Conservation (phyloP, 768 basidiomycete genomes). For the Tulasnella sp. region DNA sequence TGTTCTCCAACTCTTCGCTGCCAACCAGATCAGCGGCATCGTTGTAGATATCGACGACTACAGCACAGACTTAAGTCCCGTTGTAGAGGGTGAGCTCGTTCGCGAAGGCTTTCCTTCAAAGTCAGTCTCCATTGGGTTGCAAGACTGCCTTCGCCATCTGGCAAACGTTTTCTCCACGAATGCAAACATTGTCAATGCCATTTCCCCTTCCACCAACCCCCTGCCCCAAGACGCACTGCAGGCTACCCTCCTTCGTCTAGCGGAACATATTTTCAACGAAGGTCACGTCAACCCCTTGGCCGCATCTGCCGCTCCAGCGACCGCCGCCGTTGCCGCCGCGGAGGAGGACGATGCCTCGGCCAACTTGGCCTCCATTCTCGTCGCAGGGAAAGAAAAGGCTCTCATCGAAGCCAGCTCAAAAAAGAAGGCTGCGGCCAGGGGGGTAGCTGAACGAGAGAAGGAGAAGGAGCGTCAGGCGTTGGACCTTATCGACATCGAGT, state of each 20-base stretch:
- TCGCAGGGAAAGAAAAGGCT: slow-evolving; percentile 86
- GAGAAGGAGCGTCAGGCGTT: slow-evolving; percentile 78
- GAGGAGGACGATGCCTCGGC: slow-evolving; percentile 81
- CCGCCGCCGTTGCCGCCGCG: slow-evolving; percentile 5
- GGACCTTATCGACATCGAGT: slow-evolving; percentile 74
- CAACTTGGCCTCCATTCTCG: slow-evolving; percentile 84
- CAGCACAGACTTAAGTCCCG: slow-evolving; percentile 70
- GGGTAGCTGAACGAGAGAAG: slow-evolving; percentile 74
- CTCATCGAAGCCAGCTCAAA: slow-evolving; percentile 83
- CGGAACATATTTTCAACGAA: slow-evolving; percentile 57
- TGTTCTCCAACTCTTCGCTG: slow-evolving; percentile 77
- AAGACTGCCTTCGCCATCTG: slow-evolving; percentile 67
- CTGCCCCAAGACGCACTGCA: slow-evolving; percentile 48
- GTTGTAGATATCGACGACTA: slow-evolving; percentile 79
- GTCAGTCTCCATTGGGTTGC: slow-evolving; percentile 21
- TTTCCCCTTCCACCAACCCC: slow-evolving; percentile 54
- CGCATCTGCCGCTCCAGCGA: slow-evolving; percentile 55
- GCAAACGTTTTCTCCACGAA: slow-evolving; percentile 67
- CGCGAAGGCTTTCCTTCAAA: slow-evolving; percentile 36
- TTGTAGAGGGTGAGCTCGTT: slow-evolving; percentile 68
- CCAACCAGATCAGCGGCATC: slow-evolving; percentile 65
- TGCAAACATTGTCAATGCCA: slow-evolving; percentile 55
- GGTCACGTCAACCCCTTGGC: slow-evolving; percentile 64
- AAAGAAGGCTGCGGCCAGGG: slow-evolving; percentile 59
- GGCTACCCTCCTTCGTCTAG: slow-evolving; percentile 58